Evolutionary conservation across 2,329 filamentous ascomycete genomes (phyloP).

Genomic region (Amesomyces nigricolor): DNA sequence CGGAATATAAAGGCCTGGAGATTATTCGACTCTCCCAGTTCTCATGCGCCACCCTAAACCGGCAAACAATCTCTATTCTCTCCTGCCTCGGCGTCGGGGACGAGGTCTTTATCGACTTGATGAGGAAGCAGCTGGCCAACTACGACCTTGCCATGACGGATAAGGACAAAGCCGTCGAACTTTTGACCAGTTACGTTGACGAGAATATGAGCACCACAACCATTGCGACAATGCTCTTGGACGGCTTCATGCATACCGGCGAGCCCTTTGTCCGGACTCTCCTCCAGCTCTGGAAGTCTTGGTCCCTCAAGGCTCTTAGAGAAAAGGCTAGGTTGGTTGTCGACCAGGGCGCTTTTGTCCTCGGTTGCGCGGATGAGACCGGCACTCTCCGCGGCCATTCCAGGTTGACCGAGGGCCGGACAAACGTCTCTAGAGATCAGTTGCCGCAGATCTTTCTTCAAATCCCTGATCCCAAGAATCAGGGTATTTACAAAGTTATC

Average conservation of each 20-base stretch:
- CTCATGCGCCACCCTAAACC: constrained; percentile 74
- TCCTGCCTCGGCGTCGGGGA: constrained; percentile 68
- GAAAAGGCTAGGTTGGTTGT: constrained; percentile 85
- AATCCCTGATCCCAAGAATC: constrained; percentile 54
- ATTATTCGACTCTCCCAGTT: constrained; percentile 77
- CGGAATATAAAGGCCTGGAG: constrained; percentile 67
- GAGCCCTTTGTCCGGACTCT: constrained; percentile 83
- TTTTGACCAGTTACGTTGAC: constrained; percentile 73
- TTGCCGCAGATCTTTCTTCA: constrained; percentile 89
- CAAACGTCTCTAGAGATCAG: constrained; percentile 35
- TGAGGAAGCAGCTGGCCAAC: constrained; percentile 60
- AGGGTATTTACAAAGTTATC: constrained; percentile 57
- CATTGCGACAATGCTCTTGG: constrained; percentile 69
- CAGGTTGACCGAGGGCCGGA: constrained; percentile 37
- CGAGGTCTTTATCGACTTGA: constrained; percentile 59
- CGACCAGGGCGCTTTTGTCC: constrained; percentile 75
- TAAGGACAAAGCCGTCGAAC: constrained; percentile 55
- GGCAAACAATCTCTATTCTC: constrained; percentile 84
- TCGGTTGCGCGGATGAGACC: constrained; percentile 87
- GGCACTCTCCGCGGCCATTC: constrained; percentile 66
- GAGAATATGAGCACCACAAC: constrained; percentile 73
- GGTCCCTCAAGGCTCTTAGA: constrained; percentile 83
- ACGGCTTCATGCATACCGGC: constrained; percentile 66
- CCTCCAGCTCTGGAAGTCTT: constrained; percentile 78
- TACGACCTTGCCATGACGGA: constrained; percentile 67